Base-by-base conservation (phyloP, 2,329 filamentous ascomycete genomes). In the Alternaria consortialis region DNA sequence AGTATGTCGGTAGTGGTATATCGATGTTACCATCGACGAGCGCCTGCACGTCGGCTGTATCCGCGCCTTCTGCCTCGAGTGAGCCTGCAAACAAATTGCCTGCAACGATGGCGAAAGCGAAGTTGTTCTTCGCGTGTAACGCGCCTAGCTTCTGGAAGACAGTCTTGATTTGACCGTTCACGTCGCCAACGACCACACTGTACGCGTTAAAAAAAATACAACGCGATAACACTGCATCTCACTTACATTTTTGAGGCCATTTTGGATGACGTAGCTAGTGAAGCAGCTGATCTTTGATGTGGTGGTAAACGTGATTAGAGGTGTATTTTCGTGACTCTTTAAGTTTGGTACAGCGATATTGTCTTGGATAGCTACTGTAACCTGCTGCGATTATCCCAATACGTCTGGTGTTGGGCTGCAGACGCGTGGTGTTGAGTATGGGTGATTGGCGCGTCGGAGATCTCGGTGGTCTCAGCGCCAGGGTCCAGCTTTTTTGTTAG, bases 1-100 rank as follows among this genome's bases (percentile, higher is more conserved):
- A 99, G 81, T 99, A 99, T 8, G 91, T 96, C 1, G 94, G 90
- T 1, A 98, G 82, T 3, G 94, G 90, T 5, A 98, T 83, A 23
- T 84, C 75, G 53, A 97, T 89, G 11, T 86, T 83, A n/a, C 93
- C 93, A 27, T 86, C 80, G 1, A 98, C 80, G 4, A 99, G 85
- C 9, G 86, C 84, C 11, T 84, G 80, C 5, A 95, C 80, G 46
- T 73, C 76, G 12, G 87, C 84, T 40, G 88, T 83, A 53, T 91
- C 85, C 46, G 88, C 84, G 1, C 83, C 80, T 0, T 74, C 75
- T 4, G 74, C 66, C 12, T 74, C 74, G 32, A 79, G 70, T 25
- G 83, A 80, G 43, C 85, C 80, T 17, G 85, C 82, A 74, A 98
- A 98, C 7, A 98, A 84, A 74, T 97, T 91, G 56, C 95, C 95